These are phyloP conservation scores for Trichoderma virens DNA, from an alignment of 495 filamentous ascomycete species.

Conservation along the genomic window DNA sequence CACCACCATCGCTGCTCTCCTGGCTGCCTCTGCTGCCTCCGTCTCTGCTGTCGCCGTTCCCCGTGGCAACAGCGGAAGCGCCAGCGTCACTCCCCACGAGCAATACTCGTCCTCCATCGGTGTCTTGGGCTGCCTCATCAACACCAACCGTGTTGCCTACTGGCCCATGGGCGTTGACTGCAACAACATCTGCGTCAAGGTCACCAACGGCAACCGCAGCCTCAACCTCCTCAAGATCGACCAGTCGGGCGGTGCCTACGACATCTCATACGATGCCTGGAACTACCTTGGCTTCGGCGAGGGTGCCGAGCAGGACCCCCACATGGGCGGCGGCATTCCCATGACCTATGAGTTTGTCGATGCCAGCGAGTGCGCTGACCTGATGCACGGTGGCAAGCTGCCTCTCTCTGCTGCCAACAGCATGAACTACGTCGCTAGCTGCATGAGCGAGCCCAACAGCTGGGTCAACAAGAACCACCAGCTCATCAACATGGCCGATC, in stretches of 20 bases:
- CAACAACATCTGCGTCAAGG: constrained; percentile 25
- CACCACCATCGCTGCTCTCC: constrained; percentile 4
- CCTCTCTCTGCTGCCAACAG: constrained; percentile 23
- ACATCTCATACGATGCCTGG: constrained; percentile 28
- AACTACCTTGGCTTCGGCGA: constrained; percentile 24
- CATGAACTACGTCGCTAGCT: constrained; percentile 23
- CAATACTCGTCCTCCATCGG: constrained; percentile 23
- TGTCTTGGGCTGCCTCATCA: constrained; percentile 28
- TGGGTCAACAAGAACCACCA: constrained; percentile 25
- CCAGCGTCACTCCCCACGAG: constrained; percentile 24
- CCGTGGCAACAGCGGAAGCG: constrained; percentile 15
- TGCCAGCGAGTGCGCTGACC: constrained; percentile 19
- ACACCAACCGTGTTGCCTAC: constrained; percentile 28
- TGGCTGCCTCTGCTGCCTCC: constrained; percentile 10
- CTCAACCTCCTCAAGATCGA: constrained; percentile 23
- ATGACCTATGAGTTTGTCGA: constrained; percentile 20
- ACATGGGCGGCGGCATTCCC: constrained; percentile 17
- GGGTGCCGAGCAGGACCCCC: constrained; percentile 14
- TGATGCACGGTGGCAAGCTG: constrained; percentile 17
- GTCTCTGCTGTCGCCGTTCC: constrained; percentile 2
- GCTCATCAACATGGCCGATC: constrained; percentile 27
- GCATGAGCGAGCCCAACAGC: constrained; percentile 17
- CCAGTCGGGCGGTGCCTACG: constrained; percentile 22
- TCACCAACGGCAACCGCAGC: constrained; percentile 20
- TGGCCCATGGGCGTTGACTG: constrained; percentile 22